Conservation (phyloP, 441 rosid genomes). For the Populus hybrid region DNA sequence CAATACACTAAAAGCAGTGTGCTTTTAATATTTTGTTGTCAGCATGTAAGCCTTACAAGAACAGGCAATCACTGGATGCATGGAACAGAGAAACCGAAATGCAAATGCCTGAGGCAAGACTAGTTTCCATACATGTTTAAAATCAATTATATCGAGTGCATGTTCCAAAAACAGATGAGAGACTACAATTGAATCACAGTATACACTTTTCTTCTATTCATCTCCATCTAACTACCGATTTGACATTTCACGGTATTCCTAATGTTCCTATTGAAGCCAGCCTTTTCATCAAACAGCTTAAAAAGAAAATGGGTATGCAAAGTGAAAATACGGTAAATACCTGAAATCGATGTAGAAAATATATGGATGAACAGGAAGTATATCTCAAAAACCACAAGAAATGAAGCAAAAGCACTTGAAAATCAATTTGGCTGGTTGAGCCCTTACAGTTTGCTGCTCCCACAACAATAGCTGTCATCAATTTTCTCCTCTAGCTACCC, state of each 20-base stretch:
- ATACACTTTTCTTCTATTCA: slow-evolving; percentile 6
- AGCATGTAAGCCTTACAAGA: background rate
- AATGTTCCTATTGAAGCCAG: slow-evolving; percentile 2
- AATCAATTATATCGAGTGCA: background rate
- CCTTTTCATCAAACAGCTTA: background rate
- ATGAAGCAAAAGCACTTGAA: slow-evolving; percentile 1
- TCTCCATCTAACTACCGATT: background rate
- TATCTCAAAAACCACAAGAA: slow-evolving; percentile 3
- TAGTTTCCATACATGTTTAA: background rate
- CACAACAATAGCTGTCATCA: background rate
- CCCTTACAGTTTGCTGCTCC: slow-evolving; percentile 8
- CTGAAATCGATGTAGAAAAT: background rate
- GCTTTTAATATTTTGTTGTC: background rate
- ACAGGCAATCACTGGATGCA: background rate
- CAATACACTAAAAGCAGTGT: background rate
- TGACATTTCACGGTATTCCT: slow-evolving; percentile 14
- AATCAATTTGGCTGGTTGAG: slow-evolving; percentile 10
- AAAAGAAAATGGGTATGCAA: background rate
- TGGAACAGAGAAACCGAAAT: background rate
- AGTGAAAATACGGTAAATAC: background rate
- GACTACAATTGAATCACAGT: slow-evolving; percentile 7
- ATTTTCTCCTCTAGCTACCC: background rate
- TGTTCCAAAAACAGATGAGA: slow-evolving; percentile 5
- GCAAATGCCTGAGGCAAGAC: background rate
- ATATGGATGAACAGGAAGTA: slow-evolving; percentile 3